A percentile compares a stretch with the other conserved stretches of the same genome.
Conservation (phyloP, 2,329 filamentous ascomycete species). For the Aureobasidium uvarum region DNA sequence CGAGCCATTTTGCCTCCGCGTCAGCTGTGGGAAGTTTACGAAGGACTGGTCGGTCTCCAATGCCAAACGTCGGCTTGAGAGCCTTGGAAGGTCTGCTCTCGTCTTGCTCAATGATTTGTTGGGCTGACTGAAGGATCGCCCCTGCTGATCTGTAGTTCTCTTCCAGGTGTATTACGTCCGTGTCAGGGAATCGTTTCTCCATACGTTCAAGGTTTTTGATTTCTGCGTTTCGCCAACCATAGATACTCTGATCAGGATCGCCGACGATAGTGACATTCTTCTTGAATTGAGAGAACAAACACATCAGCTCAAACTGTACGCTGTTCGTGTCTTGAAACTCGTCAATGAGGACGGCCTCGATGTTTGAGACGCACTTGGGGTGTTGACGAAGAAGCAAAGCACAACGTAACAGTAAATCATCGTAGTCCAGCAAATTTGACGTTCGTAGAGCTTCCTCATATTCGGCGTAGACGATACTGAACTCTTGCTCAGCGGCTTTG, state of each 20-base stretch:
- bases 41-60: conserved; percentile 77
- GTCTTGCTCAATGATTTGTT: conserved; percentile 90
- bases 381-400: conserved; percentile 71
- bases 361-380: conserved; percentile 80
- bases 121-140: conserved; percentile 74
- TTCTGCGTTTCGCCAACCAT: conserved; percentile 91
- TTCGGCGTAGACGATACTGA: conserved; percentile 65
- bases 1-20: conserved; percentile 83
- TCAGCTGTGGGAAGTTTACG: conserved; percentile 68
- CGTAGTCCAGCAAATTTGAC: conserved; percentile 88
- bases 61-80: conserved; percentile 74
- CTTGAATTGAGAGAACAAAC: conserved; percentile 69
- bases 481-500: conserved; percentile 58
- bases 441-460: conserved; percentile 74
- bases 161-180: conserved; percentile 79
- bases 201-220: conserved; percentile 82
- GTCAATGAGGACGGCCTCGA: conserved; percentile 89
- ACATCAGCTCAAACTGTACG: conserved; percentile 93
- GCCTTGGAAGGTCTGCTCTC: conserved; percentile 73
- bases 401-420: conserved; percentile 83
- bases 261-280: conserved; percentile 90
- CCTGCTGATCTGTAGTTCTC: conserved; percentile 94
- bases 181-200: conserved; percentile 71
- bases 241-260: conserved; percentile 97
- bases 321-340: conserved; percentile 98